A percentile compares a stretch with the other conserved stretches of the same genome.
Conservation (phyloP, 495 filamentous ascomycete genomes). For the Xylaria bambusicola region DNA sequence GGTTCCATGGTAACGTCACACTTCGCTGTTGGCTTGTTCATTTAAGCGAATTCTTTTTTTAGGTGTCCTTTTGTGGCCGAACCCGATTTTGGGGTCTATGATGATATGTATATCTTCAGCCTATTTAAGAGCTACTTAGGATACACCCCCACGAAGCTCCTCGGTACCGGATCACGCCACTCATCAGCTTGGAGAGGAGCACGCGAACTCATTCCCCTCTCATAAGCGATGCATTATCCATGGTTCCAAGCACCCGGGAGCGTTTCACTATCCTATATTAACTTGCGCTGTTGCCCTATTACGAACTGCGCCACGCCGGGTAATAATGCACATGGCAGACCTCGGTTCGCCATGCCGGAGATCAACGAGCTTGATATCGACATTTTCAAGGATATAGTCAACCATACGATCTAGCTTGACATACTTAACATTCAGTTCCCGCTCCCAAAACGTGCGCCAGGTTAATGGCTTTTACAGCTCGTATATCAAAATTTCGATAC, state of each 20-base stretch:
- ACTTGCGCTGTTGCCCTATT: neutral
- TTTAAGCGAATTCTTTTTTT: neutral
- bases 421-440: neutral
- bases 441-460: neutral
- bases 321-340: constrained; percentile 6
- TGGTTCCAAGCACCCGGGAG: constrained; percentile 10
- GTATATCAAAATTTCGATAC: neutral
- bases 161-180: neutral
- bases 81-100: neutral
- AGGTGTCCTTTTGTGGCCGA: neutral
- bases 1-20: neutral
- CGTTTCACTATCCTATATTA: neutral
- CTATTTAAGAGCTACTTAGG: neutral
- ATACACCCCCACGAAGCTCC: neutral
- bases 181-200: neutral
- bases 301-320: constrained; percentile 2
- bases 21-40: neutral
- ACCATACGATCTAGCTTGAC: neutral
- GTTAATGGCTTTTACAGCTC: neutral
- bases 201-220: neutral
- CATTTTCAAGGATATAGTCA: neutral
- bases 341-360: too few species aligned
- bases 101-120: neutral
- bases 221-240: constrained; percentile 1
- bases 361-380: too few species aligned